A percentile compares a stretch with the other conserved stretches of the same genome.
Evolutionary conservation across 1,284 basidiomycete species (phyloP).

Genomic region (Ganoderma multipileum): DNA sequence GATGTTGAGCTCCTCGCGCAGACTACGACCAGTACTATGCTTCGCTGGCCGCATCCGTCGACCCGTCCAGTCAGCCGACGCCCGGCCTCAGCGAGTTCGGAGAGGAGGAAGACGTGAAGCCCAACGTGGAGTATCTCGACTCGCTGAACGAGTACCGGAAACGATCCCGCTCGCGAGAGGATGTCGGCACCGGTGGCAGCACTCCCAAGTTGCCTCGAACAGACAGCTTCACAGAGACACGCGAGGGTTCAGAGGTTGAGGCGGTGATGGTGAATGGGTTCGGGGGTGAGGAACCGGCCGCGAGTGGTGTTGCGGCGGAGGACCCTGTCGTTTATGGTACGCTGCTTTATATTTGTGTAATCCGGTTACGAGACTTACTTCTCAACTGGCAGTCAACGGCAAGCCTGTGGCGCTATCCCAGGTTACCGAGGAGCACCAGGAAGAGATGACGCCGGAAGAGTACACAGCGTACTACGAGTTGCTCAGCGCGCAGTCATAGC

Average conservation of each 20-base stretch:
- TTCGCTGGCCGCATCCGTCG: slow-evolving; percentile 68
- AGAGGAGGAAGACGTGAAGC: slow-evolving; percentile 73
- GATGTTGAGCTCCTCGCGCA: slow-evolving; percentile 35
- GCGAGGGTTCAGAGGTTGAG: slow-evolving; percentile 14
- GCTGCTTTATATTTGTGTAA: slow-evolving; percentile 30
- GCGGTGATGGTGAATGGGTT: slow-evolving; percentile 13
- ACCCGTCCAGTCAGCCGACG: slow-evolving; percentile 62
- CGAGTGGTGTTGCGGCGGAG: slow-evolving; percentile 39
- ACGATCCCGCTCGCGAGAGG: slow-evolving; percentile 69
- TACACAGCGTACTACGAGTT: slow-evolving; percentile 81
- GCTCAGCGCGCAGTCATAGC: slow-evolving; percentile 28
- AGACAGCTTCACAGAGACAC: slow-evolving; percentile 36
- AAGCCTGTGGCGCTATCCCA: slow-evolving; percentile 69
- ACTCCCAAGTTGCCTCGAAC: slow-evolving; percentile 55
- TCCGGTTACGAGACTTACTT: slow-evolving; percentile 8
- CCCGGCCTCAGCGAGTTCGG: slow-evolving; percentile 56
- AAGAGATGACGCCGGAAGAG: slow-evolving; percentile 85
- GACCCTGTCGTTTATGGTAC: slow-evolving; percentile 72
- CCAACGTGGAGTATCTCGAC: slow-evolving; percentile 67
- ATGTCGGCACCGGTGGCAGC: slow-evolving; percentile 50
- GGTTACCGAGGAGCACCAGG: slow-evolving; percentile 83
- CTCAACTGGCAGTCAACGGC: slow-evolving; percentile 65
- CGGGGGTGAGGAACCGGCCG: slow-evolving; percentile 28
- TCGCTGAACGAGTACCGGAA: slow-evolving; percentile 74
- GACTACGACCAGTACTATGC: slow-evolving; percentile 85